These are phyloP conservation scores for Ophiorrhiza pumila DNA, from an alignment of 257 asterid genomes.

Conservation along the genomic window DNA sequence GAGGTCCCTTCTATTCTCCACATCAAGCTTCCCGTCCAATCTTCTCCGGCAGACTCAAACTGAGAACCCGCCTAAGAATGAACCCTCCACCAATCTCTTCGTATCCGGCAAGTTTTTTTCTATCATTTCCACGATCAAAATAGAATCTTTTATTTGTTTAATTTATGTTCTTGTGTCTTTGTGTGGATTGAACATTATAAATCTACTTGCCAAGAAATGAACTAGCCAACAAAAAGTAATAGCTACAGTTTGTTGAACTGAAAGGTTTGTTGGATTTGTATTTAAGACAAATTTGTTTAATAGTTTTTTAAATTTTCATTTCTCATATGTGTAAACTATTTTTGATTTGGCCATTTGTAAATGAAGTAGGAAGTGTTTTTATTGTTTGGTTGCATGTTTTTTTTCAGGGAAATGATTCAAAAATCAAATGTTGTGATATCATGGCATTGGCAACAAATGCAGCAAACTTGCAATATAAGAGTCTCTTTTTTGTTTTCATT, in stretches of 20 bases:
- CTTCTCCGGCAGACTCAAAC: conserved; percentile 42
- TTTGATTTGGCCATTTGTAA: no score
- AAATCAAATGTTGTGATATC: no score
- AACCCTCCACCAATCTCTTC: conserved; percentile 79
- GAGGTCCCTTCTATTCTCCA: conserved; percentile 37
- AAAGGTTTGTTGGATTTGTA: not conserved
- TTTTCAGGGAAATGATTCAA: no score
- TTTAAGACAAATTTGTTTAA: no score
- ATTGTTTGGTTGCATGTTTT: no score
- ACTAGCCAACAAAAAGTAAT: no score
- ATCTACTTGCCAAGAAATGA: not conserved
- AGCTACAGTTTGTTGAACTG: not conserved
- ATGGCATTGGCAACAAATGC: no score
- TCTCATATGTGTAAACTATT: not conserved
- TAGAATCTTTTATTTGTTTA: not conserved
- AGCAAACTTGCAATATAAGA: no score
- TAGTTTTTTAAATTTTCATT: not conserved
- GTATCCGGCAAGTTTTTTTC: conserved; percentile 47
- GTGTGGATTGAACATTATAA: not conserved
- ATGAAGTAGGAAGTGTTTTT: no score
- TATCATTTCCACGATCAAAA: not conserved
- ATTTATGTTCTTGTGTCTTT: not conserved
- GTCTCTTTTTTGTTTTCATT: no score
- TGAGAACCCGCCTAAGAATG: conserved; percentile 57
- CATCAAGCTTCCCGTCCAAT: conserved; percentile 42